A percentile compares a stretch with the other conserved stretches of the same genome.
Evolutionary conservation across 495 filamentous ascomycete genomes (phyloP).

Genomic region (Xylona heveae): DNA sequence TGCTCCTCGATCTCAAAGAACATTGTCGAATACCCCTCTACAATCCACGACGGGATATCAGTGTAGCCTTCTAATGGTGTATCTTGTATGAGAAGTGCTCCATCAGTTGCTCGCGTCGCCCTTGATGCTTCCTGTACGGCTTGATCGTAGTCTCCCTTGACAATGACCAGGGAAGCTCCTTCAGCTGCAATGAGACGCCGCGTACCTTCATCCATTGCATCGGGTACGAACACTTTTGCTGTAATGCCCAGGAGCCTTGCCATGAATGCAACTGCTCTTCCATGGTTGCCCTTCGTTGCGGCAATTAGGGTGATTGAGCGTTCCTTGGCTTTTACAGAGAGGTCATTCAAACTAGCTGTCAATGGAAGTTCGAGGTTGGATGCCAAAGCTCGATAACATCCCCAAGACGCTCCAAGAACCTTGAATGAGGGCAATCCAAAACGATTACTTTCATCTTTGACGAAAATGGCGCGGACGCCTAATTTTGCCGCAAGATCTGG

Average conservation of each 20-base stretch:
- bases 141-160: slow-evolving; percentile 37
- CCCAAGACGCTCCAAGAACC: slow-evolving; percentile 60
- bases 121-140: slow-evolving; percentile 25
- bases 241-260: slow-evolving; percentile 28
- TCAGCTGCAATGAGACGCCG: slow-evolving; percentile 31
- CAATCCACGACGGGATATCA: slow-evolving; percentile 45
- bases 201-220: slow-evolving; percentile 26
- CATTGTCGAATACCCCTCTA: slow-evolving; percentile 53
- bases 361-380: slow-evolving; percentile 18
- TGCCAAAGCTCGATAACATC: slow-evolving; percentile 31
- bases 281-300: slow-evolving; percentile 53
- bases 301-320: slow-evolving; percentile 20
- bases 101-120: slow-evolving; percentile 12
- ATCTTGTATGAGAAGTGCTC: slow-evolving; percentile 39
- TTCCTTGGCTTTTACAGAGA: slow-evolving; percentile 17
- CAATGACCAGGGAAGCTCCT: slow-evolving; percentile 28
- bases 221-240: slow-evolving; percentile 33
- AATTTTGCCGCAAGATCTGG: slow-evolving; percentile 38
- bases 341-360: slow-evolving; percentile 15
- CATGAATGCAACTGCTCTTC: slow-evolving; percentile 45
- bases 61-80: slow-evolving; percentile 38
- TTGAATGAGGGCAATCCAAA: slow-evolving; percentile 51
- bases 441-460: slow-evolving; percentile 19
- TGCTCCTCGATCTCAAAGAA: slow-evolving; percentile 38
- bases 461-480: slow-evolving; percentile 19